A percentile compares a stretch with the other conserved stretches of the same genome.
phyloP scores from a whole-genome alignment of 768 basidiomycete species.

The Hydnomerulius pinastri region DNA sequence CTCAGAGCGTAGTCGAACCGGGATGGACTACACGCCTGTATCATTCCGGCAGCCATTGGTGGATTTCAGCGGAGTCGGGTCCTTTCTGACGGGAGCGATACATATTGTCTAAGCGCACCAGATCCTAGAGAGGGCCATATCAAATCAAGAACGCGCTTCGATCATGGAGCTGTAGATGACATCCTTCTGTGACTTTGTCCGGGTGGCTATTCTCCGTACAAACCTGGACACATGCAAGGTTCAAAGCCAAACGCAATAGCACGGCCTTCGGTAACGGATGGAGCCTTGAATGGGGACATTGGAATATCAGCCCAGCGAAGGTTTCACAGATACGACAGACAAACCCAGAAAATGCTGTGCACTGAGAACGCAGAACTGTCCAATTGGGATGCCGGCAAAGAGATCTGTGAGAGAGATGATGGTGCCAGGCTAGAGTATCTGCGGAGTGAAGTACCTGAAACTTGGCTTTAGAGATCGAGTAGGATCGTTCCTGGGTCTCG shows the following conservation, averaged over 20 bases:
- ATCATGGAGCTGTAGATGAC: constrained; percentile 35
- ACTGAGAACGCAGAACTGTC: constrained; percentile 8
- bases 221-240: constrained; percentile 24
- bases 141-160: constrained; percentile 24
- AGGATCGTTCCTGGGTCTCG: constrained; percentile 39
- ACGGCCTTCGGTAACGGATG: constrained; percentile 12
- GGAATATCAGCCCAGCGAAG: constrained; percentile 17
- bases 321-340: constrained; percentile 11
- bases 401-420: constrained; percentile 7
- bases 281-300: constrained; percentile 16
- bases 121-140: constrained; percentile 30
- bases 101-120: too few relatives aligned
- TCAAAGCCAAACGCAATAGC: constrained; percentile 16
- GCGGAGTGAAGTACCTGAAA: constrained; percentile 32
- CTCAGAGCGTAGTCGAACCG: constrained; percentile 34
- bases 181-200: constrained; percentile 29
- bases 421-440: constrained; percentile 22
- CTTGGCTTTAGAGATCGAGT: constrained; percentile 38
- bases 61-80: constrained; percentile 24
- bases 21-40: constrained; percentile 35
- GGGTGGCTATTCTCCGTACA: constrained; percentile 29
- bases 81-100: constrained; percentile 26
- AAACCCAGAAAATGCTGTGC: constrained; percentile 23
- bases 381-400: constrained; percentile 11
- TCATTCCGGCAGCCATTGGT: constrained; percentile 36